phyloP scores from a whole-genome alignment of 345 rosid genomes.

The Theobroma cacao region DNA sequence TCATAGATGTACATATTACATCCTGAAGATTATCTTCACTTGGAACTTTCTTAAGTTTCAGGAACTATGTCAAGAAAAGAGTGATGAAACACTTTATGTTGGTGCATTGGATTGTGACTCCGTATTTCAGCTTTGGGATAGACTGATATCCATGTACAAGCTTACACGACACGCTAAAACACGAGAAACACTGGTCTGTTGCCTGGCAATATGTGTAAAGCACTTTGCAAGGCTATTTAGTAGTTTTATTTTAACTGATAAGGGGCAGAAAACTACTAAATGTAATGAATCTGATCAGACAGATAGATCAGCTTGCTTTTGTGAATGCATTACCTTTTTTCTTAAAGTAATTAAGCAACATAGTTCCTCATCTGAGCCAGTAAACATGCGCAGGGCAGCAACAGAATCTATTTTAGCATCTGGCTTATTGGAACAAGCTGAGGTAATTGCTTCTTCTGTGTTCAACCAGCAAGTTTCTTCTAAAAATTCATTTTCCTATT shows the following conservation, averaged over 20 bases:
- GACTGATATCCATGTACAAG: slow-evolving; percentile 50
- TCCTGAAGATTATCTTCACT: slow-evolving; percentile 68
- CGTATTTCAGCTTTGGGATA: slow-evolving; percentile 61
- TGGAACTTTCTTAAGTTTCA: slow-evolving; percentile 76
- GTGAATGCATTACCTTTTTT: slow-evolving; percentile 50
- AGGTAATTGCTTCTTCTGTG: slow-evolving; percentile 51
- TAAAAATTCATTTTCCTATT: slow-evolving; percentile 21
- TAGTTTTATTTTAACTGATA: slow-evolving; percentile 25
- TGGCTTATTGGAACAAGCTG: slow-evolving; percentile 82
- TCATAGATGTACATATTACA: slow-evolving; percentile 66
- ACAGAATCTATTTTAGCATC: slow-evolving; percentile 85
- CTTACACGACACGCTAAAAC: slow-evolving; percentile 59
- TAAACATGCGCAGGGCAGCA: slow-evolving; percentile 75
- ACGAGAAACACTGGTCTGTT: slow-evolving; percentile 65
- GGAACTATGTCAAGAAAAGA: slow-evolving; percentile 25
- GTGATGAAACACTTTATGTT: slow-evolving; percentile 38
- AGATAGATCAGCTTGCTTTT: slow-evolving; percentile 35
- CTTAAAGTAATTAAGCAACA: slow-evolving; percentile 58
- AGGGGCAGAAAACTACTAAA: slow-evolving; percentile 15
- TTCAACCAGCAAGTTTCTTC: slow-evolving; percentile 30
- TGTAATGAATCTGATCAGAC: slow-evolving; percentile 22
- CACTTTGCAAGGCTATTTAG: slow-evolving; percentile 39
- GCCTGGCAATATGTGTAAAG: slow-evolving; percentile 81
- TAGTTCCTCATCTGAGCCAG: slow-evolving; percentile 75
- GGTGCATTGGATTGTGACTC: slow-evolving; percentile 59